Conservation (phyloP, 306 rosid species). For the Herpetospermum pedunculosum region DNA sequence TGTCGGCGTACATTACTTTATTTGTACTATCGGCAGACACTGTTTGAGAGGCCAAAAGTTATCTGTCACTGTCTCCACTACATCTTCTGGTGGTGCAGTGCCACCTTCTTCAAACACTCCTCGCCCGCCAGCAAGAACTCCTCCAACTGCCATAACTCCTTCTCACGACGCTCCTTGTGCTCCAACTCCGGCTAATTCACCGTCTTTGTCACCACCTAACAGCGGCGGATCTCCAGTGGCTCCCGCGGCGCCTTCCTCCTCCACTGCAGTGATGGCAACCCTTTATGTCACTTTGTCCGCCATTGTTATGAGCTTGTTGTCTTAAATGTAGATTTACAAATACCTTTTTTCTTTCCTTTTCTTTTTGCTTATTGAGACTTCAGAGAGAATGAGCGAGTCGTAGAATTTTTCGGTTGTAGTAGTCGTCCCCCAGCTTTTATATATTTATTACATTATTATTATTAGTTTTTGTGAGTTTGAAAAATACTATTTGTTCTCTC, state of each 20-base stretch:
- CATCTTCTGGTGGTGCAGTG: background rate
- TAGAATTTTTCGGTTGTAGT: no score
- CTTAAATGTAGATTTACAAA: no score
- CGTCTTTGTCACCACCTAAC: background rate
- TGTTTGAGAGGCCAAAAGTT: constrained; percentile 22
- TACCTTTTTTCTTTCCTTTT: no score
- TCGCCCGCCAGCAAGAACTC: background rate
- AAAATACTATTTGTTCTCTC: no score
- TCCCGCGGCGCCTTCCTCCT: background rate
- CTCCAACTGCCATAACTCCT: no score
- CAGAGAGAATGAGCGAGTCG: no score
- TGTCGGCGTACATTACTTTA: constrained; percentile 12
- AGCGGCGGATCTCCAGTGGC: background rate
- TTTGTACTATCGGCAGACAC: constrained; percentile 15
- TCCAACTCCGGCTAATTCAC: background rate
- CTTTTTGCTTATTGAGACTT: no score
- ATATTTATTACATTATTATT: no score
- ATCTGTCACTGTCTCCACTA: constrained; percentile 7
- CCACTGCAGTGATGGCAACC: background rate
- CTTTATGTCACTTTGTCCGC: background rate
- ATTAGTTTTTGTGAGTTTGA: no score
- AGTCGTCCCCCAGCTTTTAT: no score
- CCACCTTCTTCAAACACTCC: background rate
- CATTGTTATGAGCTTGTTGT: background rate
- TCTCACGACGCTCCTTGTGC: background rate